Evolutionary conservation across 192 early-diverging fungal genomes (phyloP).

Genomic region (Coemansia sp.): DNA sequence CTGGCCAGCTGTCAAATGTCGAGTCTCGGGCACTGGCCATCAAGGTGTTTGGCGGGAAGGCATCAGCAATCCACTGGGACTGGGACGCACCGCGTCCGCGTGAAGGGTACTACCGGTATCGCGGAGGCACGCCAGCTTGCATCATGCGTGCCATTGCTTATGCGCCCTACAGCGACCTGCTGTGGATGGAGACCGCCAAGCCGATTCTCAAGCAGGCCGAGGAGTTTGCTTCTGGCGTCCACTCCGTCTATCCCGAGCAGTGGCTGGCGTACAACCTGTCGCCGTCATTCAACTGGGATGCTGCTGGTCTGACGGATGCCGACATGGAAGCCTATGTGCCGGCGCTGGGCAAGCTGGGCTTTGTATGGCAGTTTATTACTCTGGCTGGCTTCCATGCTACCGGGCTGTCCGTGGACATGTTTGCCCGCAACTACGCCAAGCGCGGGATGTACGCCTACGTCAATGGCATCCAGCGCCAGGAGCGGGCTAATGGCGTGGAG

Average conservation of each 20-base stretch:
- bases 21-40: slow-evolving; percentile 83
- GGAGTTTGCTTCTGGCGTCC: slow-evolving; percentile 85
- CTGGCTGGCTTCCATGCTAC: slow-evolving; percentile 93
- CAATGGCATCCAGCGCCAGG: slow-evolving; percentile 85
- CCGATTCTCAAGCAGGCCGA: slow-evolving; percentile 89
- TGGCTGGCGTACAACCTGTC: slow-evolving; percentile 96
- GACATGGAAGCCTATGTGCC: slow-evolving; percentile 82
- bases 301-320: slow-evolving; percentile 87
- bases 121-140: slow-evolving; percentile 89
- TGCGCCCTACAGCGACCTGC: slow-evolving; percentile 82
- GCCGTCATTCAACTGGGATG: slow-evolving; percentile 98
- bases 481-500: slow-evolving; percentile 86
- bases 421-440: slow-evolving; percentile 83
- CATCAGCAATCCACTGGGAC: slow-evolving; percentile 68
- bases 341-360: slow-evolving; percentile 86
- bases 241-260: slow-evolving; percentile 70
- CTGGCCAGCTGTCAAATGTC: slow-evolving; percentile 67
- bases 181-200: slow-evolving; percentile 98
- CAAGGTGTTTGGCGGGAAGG: slow-evolving; percentile 40
- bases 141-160: slow-evolving; percentile 80
- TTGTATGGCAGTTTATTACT: slow-evolving; percentile 98
- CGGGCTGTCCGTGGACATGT: slow-evolving; percentile 79
- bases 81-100: slow-evolving; percentile 88
- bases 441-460: slow-evolving; percentile 95
- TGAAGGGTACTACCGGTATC: slow-evolving; percentile 97